Conservation (phyloP, 2,329 filamentous ascomycete species). For the Coniochaeta prunicola region DNA sequence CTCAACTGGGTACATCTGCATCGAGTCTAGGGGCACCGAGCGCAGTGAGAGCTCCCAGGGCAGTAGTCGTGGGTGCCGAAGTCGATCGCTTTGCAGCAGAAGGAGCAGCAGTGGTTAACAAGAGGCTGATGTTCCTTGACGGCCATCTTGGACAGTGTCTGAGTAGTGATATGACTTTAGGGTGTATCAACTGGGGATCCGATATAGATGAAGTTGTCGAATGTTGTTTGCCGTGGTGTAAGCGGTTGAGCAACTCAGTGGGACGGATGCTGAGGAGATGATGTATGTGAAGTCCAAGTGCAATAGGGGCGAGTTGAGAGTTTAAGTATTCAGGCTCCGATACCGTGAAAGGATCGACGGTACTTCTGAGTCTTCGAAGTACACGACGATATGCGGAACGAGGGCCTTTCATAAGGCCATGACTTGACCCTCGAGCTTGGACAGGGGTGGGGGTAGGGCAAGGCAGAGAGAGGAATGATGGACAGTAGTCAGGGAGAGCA, state of each 20-base stretch:
- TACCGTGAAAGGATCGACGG: not conserved
- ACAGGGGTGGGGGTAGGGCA: not conserved
- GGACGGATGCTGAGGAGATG: not conserved
- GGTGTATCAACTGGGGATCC: not conserved
- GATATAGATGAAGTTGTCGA: not conserved
- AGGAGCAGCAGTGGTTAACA: conserved; percentile 43
- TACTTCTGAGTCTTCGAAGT: not conserved
- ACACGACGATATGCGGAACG: not conserved
- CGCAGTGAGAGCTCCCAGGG: conserved; percentile 32
- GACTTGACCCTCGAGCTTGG: not conserved
- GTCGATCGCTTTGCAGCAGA: conserved; percentile 43
- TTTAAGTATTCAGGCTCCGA: not conserved
- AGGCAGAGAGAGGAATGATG: not conserved
- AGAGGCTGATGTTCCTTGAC: conserved; percentile 34
- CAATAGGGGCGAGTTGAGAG: not conserved
- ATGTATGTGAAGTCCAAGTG: not conserved
- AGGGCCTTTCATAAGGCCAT: not conserved
- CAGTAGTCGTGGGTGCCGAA: conserved; percentile 45
- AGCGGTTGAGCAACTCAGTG: not conserved
- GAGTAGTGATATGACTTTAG: not conserved
- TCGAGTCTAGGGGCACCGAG: conserved; percentile 27
- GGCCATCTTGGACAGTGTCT: conserved; percentile 16
- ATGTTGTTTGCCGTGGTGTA: not conserved
- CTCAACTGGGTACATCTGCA: conserved; percentile 14
- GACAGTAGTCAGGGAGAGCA: not conserved